A percentile compares a stretch with the other conserved stretches of the same genome.
These are phyloP conservation scores for Sphaerobolus stellatus DNA, from an alignment of 1,284 basidiomycete genomes.

Conservation along the genomic window DNA sequence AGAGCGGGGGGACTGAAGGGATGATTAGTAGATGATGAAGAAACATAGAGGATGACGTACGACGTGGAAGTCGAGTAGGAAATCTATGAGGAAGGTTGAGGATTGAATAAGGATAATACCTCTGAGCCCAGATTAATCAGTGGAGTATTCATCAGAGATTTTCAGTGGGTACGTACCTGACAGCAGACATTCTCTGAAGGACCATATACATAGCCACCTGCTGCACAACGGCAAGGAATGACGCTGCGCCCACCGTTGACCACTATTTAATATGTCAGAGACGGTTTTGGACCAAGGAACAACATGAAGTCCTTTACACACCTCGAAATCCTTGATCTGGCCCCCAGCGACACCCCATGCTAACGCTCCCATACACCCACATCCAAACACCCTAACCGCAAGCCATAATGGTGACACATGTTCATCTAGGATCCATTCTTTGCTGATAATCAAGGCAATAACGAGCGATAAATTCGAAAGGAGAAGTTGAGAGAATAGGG, in stretches of 20 bases:
- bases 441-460: constrained; percentile 57
- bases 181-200: constrained; percentile 60
- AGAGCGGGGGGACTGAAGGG: not conserved
- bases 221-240: constrained; percentile 65
- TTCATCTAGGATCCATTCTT: constrained; percentile 60
- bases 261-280: constrained; percentile 45
- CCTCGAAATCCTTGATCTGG: constrained; percentile 58
- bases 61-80: constrained; percentile 47
- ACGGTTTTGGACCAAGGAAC: constrained; percentile 1
- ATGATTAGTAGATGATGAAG: constrained; percentile 17
- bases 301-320: constrained; percentile 29
- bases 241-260: constrained; percentile 64
- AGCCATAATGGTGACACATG: constrained; percentile 35
- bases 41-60: constrained; percentile 33
- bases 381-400: constrained; percentile 66
- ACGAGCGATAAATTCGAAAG: constrained; percentile 62
- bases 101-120: constrained; percentile 67
- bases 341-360: constrained; percentile 59
- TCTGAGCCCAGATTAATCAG: constrained; percentile 34
- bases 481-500: constrained; percentile 53
- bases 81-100: constrained; percentile 60
- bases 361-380: constrained; percentile 56
- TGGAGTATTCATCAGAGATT: not conserved
- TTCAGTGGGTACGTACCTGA: constrained; percentile 45
- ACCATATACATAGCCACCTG: constrained; percentile 61